A percentile compares a stretch with the other conserved stretches of the same genome.
Evolutionary conservation across 2,329 filamentous ascomycete genomes (phyloP).

Genomic region (Aspergillus fructus): DNA sequence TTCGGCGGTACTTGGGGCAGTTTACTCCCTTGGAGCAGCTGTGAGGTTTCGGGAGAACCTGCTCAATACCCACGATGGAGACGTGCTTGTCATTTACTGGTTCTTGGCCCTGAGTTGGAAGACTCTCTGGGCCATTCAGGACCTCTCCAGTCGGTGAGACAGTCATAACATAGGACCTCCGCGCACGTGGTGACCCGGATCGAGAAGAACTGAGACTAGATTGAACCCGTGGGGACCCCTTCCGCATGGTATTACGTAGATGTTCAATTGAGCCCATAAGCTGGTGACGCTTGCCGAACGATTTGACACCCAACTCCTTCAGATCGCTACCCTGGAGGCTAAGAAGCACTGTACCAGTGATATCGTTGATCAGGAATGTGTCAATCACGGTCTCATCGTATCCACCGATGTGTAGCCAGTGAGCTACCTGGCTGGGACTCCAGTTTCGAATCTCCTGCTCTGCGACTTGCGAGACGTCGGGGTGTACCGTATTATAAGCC

Average conservation of each 20-base stretch:
- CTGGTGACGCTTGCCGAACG: constrained; percentile 63
- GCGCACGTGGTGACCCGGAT: constrained; percentile 8
- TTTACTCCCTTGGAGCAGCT: constrained; percentile 82
- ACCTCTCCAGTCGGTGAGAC: constrained; percentile 12
- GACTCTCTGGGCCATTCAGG: constrained; percentile 21
- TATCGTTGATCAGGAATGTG: constrained; percentile 88
- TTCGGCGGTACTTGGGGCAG: constrained; percentile 76
- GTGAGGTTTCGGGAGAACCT: constrained; percentile 84
- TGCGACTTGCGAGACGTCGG: constrained; percentile 28
- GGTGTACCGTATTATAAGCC: constrained; percentile 54
- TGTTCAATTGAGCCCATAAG: constrained; percentile 45
- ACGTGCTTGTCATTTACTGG: constrained; percentile 59
- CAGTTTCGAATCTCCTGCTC: constrained; percentile 20
- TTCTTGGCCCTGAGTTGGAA: not conserved
- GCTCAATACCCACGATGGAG: constrained; percentile 89
- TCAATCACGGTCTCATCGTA: constrained; percentile 63
- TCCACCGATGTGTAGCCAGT: constrained; percentile 7
- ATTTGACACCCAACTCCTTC: constrained; percentile 62
- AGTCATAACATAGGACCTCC: constrained; percentile 10
- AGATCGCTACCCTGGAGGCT: constrained; percentile 84
- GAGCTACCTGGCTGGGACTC: constrained; percentile 22
- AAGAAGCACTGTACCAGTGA: constrained; percentile 80
- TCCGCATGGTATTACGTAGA: not conserved
- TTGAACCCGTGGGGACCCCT: not conserved
- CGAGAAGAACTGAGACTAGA: not conserved